These are phyloP conservation scores for Colletotrichum karsti DNA, from an alignment of 2,329 filamentous ascomycete genomes.

Conservation along the genomic window DNA sequence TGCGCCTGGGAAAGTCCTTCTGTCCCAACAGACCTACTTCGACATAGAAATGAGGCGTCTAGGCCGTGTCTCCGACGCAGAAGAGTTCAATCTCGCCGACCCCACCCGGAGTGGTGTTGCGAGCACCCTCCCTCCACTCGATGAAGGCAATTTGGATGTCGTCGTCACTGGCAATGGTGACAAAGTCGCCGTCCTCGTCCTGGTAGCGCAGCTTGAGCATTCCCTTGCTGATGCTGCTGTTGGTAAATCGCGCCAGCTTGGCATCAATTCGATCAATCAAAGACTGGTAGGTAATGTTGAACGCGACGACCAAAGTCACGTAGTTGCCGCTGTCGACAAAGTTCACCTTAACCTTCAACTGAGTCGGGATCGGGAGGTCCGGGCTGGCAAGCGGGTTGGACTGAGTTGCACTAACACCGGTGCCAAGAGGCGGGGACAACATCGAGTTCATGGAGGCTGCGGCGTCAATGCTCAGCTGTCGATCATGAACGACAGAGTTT, in stretches of 20 bases:
- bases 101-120: conserved; percentile 67
- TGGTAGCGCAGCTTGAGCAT: conserved; percentile 88
- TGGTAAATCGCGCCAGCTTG: conserved; percentile 88
- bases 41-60: conserved; percentile 28
- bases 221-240: conserved; percentile 82
- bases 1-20: conserved; percentile 26
- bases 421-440: conserved; percentile 56
- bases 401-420: conserved; percentile 33
- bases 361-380: conserved; percentile 69
- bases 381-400: conserved; percentile 47
- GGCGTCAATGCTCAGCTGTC: conserved; percentile 48
- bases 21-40: conserved; percentile 17
- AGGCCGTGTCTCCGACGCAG: conserved; percentile 66
- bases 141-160: conserved; percentile 96
- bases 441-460: conserved; percentile 39
- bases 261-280: conserved; percentile 95
- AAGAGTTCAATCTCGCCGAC: conserved; percentile 92
- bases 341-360: conserved; percentile 95
- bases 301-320: conserved; percentile 93
- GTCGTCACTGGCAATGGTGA: conserved; percentile 94
- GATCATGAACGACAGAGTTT: conserved; percentile 47
- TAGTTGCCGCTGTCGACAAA: conserved; percentile 82
- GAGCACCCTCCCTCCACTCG: conserved; percentile 83
- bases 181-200: conserved; percentile 91
- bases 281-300: conserved; percentile 93